These are phyloP conservation scores for Globisporangium apiculatum DNA, from an alignment of 352 stramenopile species.

Conservation along the genomic window DNA sequence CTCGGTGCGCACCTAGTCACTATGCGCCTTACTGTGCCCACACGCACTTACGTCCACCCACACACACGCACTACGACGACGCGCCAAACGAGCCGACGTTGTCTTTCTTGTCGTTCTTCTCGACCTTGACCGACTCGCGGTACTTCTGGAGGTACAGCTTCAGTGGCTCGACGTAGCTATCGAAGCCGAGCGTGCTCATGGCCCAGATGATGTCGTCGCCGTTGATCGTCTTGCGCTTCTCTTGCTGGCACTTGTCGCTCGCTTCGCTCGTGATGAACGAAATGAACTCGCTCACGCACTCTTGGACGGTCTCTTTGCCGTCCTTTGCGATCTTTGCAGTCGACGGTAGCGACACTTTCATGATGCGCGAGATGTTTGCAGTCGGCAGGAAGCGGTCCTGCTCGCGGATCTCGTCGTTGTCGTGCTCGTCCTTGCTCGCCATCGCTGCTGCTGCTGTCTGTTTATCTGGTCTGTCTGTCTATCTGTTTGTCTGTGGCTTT, in stretches of 20 bases:
- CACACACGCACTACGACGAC: conserved; percentile 45
- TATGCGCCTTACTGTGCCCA: neutral
- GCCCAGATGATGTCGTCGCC: conserved; percentile 99
- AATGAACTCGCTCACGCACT: conserved; percentile 99
- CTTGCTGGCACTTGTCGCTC: conserved; percentile 98
- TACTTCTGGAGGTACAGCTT: conserved; percentile 99
- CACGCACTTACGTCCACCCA: neutral
- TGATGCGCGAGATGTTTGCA: conserved; percentile 99
- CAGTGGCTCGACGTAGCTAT: conserved; percentile 99
- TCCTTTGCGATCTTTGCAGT: conserved; percentile 99
- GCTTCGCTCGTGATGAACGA: conserved; percentile 99
- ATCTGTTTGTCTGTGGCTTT: neutral
- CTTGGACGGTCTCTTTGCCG: conserved; percentile 99
- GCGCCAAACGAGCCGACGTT: conserved; percentile 82
- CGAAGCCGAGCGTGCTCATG: conserved; percentile 99
- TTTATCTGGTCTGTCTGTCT: neutral
- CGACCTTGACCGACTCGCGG: conserved; percentile 90
- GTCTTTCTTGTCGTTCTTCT: conserved; percentile 91
- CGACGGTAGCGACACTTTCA: conserved; percentile 98
- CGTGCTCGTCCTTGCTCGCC: conserved; percentile 79
- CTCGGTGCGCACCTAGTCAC: too few relatives aligned
- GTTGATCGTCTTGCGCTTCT: conserved; percentile 99
- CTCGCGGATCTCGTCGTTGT: conserved; percentile 90
- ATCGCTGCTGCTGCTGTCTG: conserved; percentile 16
- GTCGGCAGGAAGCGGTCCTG: conserved; percentile 98